Percentiles rank a stretch among this genome's conserved stretches.
Evolutionary conservation across 106 monocot genomes (phyloP).

Genomic region (Allium sativum): DNA sequence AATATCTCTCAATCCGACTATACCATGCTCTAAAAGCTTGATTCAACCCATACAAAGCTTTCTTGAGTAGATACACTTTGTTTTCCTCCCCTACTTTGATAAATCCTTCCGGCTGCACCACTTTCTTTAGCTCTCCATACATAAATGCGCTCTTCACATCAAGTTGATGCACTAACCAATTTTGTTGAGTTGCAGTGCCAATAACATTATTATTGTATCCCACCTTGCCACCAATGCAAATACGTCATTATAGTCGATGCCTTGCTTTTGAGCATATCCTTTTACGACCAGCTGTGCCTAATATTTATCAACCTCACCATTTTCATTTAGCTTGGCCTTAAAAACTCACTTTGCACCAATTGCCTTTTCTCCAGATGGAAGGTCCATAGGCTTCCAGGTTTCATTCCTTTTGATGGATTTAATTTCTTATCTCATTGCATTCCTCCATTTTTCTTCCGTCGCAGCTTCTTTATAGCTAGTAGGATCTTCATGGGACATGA

Average conservation of each 20-base stretch:
- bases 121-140: neutral
- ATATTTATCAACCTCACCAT: neutral
- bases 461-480: neutral
- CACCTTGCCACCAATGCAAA: neutral
- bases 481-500: neutral
- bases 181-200: neutral
- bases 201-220: neutral
- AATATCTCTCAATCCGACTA: too few relatives aligned
- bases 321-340: conserved; percentile 1
- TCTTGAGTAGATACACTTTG: neutral
- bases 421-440: neutral
- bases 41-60: neutral
- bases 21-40: too few relatives aligned
- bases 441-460: neutral
- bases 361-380: neutral
- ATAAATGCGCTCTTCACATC: neutral
- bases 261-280: neutral
- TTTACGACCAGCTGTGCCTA: neutral
- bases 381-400: neutral
- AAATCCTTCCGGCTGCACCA: neutral
- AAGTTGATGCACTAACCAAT: neutral
- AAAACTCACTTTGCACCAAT: conserved; percentile 2
- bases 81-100: neutral
- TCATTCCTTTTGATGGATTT: neutral
- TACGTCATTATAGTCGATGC: neutral